Evolutionary conservation across 2,329 filamentous ascomycete genomes (phyloP).

Genomic region (Fusarium sp.): DNA sequence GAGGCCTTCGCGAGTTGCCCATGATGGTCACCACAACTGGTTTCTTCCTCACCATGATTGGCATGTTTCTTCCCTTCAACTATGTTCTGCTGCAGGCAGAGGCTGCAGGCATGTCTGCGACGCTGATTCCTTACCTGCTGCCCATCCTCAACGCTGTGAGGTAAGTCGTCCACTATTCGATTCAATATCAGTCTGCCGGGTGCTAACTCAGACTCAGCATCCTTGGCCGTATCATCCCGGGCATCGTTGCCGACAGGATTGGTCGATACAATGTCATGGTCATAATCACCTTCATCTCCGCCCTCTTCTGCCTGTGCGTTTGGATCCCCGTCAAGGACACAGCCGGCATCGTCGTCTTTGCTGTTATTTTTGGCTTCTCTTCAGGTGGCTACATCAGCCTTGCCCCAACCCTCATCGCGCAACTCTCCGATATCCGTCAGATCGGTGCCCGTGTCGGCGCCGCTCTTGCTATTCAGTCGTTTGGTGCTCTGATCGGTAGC

Average conservation of each 20-base stretch:
- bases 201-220: conserved; percentile 50
- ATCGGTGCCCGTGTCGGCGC: conserved; percentile 75
- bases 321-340: conserved; percentile 61
- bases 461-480: conserved; percentile 67
- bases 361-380: conserved; percentile 73
- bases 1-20: conserved; percentile 56
- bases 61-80: conserved; percentile 64
- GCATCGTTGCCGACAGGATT: conserved; percentile 56
- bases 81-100: conserved; percentile 61
- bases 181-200: neutral
- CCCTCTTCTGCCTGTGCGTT: conserved; percentile 56
- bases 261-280: conserved; percentile 61
- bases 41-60: conserved; percentile 65
- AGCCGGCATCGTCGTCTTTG: conserved; percentile 69
- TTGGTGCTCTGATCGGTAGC: conserved; percentile 72
- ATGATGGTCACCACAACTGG: conserved; percentile 55
- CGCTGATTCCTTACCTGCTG: conserved; percentile 57
- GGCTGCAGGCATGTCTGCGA: conserved; percentile 53
- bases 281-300: conserved; percentile 60
- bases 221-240: conserved; percentile 61
- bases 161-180: conserved; percentile 43
- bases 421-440: conserved; percentile 74
- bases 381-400: conserved; percentile 73
- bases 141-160: conserved; percentile 66
- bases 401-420: conserved; percentile 70